These are phyloP conservation scores for Lactarius hatsudake DNA, from an alignment of 768 basidiomycete genomes.

Conservation along the genomic window DNA sequence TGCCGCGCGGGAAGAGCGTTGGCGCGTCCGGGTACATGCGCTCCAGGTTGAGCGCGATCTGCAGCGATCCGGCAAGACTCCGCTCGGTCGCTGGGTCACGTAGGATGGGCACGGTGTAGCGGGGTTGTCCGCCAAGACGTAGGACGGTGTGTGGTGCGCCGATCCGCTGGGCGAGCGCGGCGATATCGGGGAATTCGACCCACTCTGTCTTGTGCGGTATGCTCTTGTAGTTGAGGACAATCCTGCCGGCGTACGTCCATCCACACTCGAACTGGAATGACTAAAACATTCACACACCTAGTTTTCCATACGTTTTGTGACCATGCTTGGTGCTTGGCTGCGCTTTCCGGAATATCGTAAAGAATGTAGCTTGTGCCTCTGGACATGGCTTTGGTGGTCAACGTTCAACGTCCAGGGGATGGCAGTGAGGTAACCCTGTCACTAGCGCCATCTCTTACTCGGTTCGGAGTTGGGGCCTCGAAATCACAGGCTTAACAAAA, in stretches of 20 bases:
- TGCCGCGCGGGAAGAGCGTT: constrained; percentile 34
- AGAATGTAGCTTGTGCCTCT: constrained; percentile 11
- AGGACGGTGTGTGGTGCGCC: constrained; percentile 38
- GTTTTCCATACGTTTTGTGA: constrained; percentile 36
- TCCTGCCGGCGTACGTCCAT: constrained; percentile 26
- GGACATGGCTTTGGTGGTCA: background rate
- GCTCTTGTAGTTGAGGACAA: constrained; percentile 42
- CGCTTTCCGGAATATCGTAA: constrained; percentile 23
- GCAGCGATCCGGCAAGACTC: constrained; percentile 40
- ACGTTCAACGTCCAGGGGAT: background rate
- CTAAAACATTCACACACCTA: constrained; percentile 29
- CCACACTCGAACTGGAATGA: background rate
- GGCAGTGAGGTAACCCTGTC: background rate
- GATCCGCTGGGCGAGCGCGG: constrained; percentile 34
- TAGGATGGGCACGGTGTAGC: constrained; percentile 49
- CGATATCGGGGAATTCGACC: constrained; percentile 54
- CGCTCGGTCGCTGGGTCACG: constrained; percentile 40
- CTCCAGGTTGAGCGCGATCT: constrained; percentile 50
- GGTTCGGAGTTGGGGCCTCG: background rate
- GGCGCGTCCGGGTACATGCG: constrained; percentile 43
- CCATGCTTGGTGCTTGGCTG: constrained; percentile 28
- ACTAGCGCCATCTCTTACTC: background rate
- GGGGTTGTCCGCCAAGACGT: constrained; percentile 35
- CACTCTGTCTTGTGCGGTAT: constrained; percentile 47
- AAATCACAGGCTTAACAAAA: too few species aligned